phyloP scores from a whole-genome alignment of 2,329 filamentous ascomycete genomes.

The Polychaeton citri region DNA sequence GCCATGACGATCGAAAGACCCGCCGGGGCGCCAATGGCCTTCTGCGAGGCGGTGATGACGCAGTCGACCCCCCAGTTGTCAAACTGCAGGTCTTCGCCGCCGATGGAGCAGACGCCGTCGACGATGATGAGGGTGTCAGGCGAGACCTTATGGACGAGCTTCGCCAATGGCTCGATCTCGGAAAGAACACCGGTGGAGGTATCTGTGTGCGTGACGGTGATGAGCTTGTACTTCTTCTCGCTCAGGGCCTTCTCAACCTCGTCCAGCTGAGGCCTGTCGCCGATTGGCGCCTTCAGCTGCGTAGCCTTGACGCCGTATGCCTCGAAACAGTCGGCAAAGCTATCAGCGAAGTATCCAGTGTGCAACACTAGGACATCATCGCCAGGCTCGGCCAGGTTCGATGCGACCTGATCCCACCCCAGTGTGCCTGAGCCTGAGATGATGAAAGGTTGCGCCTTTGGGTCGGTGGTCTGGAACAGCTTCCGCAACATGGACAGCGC shows the following conservation, averaged over 20 bases:
- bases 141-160: slow-evolving; percentile 72
- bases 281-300: slow-evolving; percentile 79
- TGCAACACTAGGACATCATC: slow-evolving; percentile 88
- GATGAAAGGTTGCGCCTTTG: slow-evolving; percentile 77
- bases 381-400: slow-evolving; percentile 78
- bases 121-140: slow-evolving; percentile 86
- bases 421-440: slow-evolving; percentile 90
- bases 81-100: slow-evolving; percentile 89
- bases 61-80: slow-evolving; percentile 90
- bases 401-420: slow-evolving; percentile 92
- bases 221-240: slow-evolving; percentile 82
- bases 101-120: slow-evolving; percentile 94
- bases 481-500: slow-evolving; percentile 76
- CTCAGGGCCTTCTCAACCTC: slow-evolving; percentile 81
- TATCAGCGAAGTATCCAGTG: slow-evolving; percentile 94
- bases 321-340: slow-evolving; percentile 81
- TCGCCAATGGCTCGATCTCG: slow-evolving; percentile 72
- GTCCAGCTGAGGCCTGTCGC: slow-evolving; percentile 69
- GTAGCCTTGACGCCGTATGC: slow-evolving; percentile 85
- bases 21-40: slow-evolving; percentile 90
- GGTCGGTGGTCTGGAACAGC: slow-evolving; percentile 81
- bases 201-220: slow-evolving; percentile 94
- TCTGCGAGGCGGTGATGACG: slow-evolving; percentile 88
- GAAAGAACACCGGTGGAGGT: slow-evolving; percentile 93
- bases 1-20: slow-evolving; percentile 91